Evolutionary conservation across 176 grass and related monocot genomes (phyloP), one percentile per base, ranked within the genome.

Genomic region (Bromus sterilis): DNA sequence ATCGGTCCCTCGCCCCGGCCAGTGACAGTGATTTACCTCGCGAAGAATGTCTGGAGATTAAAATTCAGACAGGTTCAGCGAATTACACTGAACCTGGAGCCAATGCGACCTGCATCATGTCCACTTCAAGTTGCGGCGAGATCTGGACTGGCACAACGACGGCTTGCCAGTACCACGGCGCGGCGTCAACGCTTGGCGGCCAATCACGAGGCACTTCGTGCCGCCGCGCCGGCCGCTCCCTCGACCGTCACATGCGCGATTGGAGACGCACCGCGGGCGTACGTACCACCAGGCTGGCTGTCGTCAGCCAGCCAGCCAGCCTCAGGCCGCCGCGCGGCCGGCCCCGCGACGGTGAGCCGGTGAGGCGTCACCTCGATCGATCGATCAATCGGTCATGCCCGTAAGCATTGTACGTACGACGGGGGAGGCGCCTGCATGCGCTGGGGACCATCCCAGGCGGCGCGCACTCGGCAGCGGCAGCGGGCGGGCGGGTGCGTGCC

Each of bases 141-240:
- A 15, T 20, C 42, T n/a, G 41, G 43, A 51, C 24, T 12, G 9
- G 18, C 49, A 29, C 46, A 12, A 34, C 46, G 5, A 67, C 56
- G 68, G 39, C 39, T 9, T 21, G 6, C 13, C 20, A 42, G 78
- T 46, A 82, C 15, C n/a, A 48, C 30, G 15, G 55, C 65, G 29
- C 32, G 62, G 78, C 63, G 73, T 87, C 79, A 87, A 82, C 79
- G 18, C 39, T 71, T 20, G 7, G 16, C 10, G n/a, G 32, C 64
- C 85, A 82, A 82, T 87, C 64, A 32, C 40, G 31, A 70, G 71
- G 30, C 2, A 9, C 37, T 10, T 60, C 74, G 28, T 66, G 82
- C 25, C 31, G 40, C 58, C 58, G 65, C n/a, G 46, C 51, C 61
- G 21, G 5, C 69, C 30, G 56, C 69, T 40, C 60, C 28, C 42